Evolutionary conservation across 768 basidiomycete genomes (phyloP), one percentile per base, ranked within the genome.

Genomic region (Boletus coccyginus): DNA sequence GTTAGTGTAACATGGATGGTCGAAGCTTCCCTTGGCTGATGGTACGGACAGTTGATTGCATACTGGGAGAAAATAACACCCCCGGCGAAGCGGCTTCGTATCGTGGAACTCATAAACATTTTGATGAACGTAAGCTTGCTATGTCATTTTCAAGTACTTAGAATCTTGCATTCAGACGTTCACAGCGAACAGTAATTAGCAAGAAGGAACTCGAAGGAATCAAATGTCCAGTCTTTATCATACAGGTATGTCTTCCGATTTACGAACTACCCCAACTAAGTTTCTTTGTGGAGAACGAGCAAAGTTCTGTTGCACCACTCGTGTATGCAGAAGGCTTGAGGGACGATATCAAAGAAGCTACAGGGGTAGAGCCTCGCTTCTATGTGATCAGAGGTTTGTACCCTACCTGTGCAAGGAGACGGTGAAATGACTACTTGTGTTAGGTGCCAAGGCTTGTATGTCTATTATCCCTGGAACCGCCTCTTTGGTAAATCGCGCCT

Each of bases 401-500:
- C 46, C 32, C 7, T 16, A 8, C 43, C 12, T 38, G 43, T 52
- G 19, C 27, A 35, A 51, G 12, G 35, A 45, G 16, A 35, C 29
- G 46, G 52, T 27, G 33, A 50, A 35, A 59, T 35, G 16, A 53
- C 40, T 3, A 10, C 47, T 57, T 29, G 29, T 36, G 29, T 21
- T 59, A 87, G 86, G 85, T 59, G 84, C 76, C 51, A 73, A 75
- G 44, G 81, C 80, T 4, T 80, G 77, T 62, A 66, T 90, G 40
- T 80, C 79, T 62, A 71, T 89, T 52, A 66, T 81, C 14, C 79
- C 81, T 4, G 77, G 82, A 9, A 80, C 73, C 40, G 80, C 83
- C 6, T 84, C 85, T 35, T 78, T 86, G 42, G 80, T 83, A 14
- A 87, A 88, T 65, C 82, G 84, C 59, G 81, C 82, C 6, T 81